A percentile compares a stretch with the other conserved stretches of the same genome.
Evolutionary conservation across 257 asterid species (phyloP).

Genomic region (Solanum medicagineum): DNA sequence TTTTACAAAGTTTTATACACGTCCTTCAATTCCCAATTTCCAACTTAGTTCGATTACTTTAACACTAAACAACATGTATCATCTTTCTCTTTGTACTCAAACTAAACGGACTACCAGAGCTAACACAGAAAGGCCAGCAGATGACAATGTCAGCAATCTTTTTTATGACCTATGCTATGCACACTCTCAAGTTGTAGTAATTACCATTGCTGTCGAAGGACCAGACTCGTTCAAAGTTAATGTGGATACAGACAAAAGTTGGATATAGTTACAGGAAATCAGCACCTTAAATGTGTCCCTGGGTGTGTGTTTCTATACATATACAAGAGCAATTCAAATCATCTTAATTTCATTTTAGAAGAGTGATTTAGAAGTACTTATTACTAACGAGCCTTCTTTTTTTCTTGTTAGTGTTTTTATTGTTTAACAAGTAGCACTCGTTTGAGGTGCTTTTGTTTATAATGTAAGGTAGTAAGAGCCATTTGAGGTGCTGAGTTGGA

Average conservation of each 20-base stretch:
- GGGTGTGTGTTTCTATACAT: neutral
- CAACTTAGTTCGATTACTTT: neutral
- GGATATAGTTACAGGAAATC: neutral
- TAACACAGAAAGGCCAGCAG: neutral
- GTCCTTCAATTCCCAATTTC: neutral
- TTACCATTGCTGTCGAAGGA: neutral
- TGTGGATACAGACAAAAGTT: neutral
- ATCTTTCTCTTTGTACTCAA: neutral
- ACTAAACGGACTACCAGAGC: neutral
- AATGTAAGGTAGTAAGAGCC: neutral
- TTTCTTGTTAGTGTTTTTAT: neutral
- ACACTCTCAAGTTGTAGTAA: neutral
- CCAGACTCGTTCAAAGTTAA: neutral
- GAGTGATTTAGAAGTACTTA: neutral
- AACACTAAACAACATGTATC: neutral
- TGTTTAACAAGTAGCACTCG: neutral
- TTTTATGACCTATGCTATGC: neutral
- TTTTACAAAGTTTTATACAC: neutral
- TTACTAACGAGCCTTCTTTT: neutral
- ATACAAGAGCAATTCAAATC: neutral
- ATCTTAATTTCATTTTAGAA: neutral
- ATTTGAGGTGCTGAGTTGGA: neutral
- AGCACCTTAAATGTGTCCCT: neutral
- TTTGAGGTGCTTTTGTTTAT: neutral
- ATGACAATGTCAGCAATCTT: neutral